A percentile compares a stretch with the other conserved stretches of the same genome.
These are phyloP conservation scores for Fusarium tuaranense DNA, from an alignment of 2,329 filamentous ascomycete genomes.

Conservation along the genomic window DNA sequence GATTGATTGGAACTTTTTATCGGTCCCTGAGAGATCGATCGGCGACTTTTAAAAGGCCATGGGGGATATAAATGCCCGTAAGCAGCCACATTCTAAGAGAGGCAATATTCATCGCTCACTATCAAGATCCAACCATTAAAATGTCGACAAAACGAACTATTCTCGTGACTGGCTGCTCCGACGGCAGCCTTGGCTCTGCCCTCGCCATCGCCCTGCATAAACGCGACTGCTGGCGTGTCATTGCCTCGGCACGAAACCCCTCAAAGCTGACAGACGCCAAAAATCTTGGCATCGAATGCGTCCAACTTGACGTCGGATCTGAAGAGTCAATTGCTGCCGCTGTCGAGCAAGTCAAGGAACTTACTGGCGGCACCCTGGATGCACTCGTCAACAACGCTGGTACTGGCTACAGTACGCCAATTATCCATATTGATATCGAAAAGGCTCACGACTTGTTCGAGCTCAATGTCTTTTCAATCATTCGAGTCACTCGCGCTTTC, in stretches of 20 bases:
- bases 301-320: conserved; percentile 42
- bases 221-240: conserved; percentile 44
- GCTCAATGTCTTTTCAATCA: conserved; percentile 43
- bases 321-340: conserved; percentile 36
- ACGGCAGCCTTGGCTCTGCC: conserved; percentile 47
- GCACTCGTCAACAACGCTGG: conserved; percentile 48
- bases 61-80: no score
- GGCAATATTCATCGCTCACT: no score
- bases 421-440: conserved; percentile 35
- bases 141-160: conserved; percentile 34
- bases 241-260: conserved; percentile 46
- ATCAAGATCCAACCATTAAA: not conserved
- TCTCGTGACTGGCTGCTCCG: conserved; percentile 52
- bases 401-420: conserved; percentile 38
- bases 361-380: conserved; percentile 44
- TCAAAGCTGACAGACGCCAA: conserved; percentile 37
- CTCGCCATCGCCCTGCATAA: conserved; percentile 47
- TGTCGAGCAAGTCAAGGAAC: conserved; percentile 20
- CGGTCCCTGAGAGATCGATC: no score
- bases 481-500: conserved; percentile 39
- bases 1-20: not conserved
- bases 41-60: no score
- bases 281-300: conserved; percentile 31
- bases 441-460: conserved; percentile 38
- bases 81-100: no score